Percentiles rank a stretch among this genome's conserved stretches.
phyloP scores from a whole-genome alignment of 164 flowering plant species.

The Platanus orientalis region DNA sequence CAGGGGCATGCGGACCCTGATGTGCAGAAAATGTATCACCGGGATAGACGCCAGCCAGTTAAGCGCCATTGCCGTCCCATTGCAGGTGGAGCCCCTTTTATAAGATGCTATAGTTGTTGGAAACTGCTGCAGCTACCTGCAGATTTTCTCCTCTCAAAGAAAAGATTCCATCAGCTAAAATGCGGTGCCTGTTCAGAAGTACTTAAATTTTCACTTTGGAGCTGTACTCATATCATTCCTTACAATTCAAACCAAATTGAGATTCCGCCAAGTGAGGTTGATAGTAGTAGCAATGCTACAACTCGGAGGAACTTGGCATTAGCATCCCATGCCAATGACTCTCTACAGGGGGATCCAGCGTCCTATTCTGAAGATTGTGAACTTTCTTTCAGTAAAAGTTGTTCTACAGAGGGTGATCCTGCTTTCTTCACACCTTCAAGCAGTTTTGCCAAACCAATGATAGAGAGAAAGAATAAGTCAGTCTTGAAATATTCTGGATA shows the following conservation, averaged over 20 bases:
- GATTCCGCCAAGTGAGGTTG: slow-evolving; percentile 38
- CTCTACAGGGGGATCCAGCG: slow-evolving; percentile 28
- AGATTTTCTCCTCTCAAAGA: slow-evolving; percentile 51
- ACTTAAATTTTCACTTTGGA: slow-evolving; percentile 48
- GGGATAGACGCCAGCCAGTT: slow-evolving; percentile 29
- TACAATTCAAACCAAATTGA: slow-evolving; percentile 13
- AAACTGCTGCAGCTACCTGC: slow-evolving; percentile 61
- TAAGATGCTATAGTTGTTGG: slow-evolving; percentile 53
- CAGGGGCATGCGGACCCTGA: slow-evolving; percentile 24
- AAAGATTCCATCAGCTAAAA: slow-evolving; percentile 39
- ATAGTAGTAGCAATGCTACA: slow-evolving; percentile 12
- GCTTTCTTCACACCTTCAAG: slow-evolving; percentile 8
- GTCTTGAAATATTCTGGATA: slow-evolving; percentile 5
- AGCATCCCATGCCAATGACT: slow-evolving; percentile 12
- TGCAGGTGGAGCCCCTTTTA: slow-evolving; percentile 74
- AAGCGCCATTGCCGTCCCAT: slow-evolving; percentile 55
- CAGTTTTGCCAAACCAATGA: slow-evolving; percentile 11
- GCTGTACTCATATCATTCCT: slow-evolving; percentile 36
- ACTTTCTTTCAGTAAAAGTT: slow-evolving; percentile 31
- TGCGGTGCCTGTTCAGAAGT: slow-evolving; percentile 66
- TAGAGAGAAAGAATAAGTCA: slow-evolving; percentile 17
- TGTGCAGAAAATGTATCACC: slow-evolving; percentile 20
- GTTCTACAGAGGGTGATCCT: slow-evolving; percentile 43
- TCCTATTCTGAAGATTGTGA: slow-evolving; percentile 55
- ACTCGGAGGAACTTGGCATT: slow-evolving; percentile 14